Base-by-base conservation (phyloP, 2,329 filamentous ascomycete species). In the Blastomyces parvus region DNA sequence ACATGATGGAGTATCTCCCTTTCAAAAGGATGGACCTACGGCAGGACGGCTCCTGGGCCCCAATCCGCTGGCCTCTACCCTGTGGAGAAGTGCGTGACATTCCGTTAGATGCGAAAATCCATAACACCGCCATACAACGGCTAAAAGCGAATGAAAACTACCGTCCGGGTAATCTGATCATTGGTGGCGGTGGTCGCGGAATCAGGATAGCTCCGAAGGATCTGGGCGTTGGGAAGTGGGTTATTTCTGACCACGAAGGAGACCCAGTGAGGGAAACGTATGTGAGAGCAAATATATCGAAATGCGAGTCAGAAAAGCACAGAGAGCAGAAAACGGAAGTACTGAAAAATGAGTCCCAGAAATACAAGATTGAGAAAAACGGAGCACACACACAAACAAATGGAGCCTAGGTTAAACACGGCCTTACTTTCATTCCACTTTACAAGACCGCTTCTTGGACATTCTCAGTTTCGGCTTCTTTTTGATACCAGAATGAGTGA, bases 11-110 rank as follows among this genome's bases (percentile, higher is more conserved):
- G 70, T 91, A 88, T 72, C 78, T 93, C 30, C 90, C 90, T 0
- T 92, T 93, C 76, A 83, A 88, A 0, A 81, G 90, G 30, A 92
- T 94, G 88, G 90, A 93, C 68, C 77, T 93, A 8, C 85, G 86
- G 65, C 64, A 78, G 0, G 87, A 92, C 66, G 88, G 88, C 0
- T 85, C 84, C 0, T 94, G 90, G 90, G 87, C 85, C 73, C 87
- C 88, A 0, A 93, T 94, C 67, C 81, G 86, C 9, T 93, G 89
- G 88, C 90, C 90, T 0, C 77, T 93, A 2, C 90, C 90, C 0
- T 84, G 86, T 38, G 90, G 90, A 11, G 89, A 93, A 74, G 85
- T 88, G 0, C 83, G 90, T 19, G 90, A 94, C 69, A 86, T 94
- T 1, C 90, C 90, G 0, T 74, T 83, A 9, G 80, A 87, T 62